Evolutionary conservation across 345 rosid genomes (phyloP), one percentile per base, ranked within the genome.

Genomic region (Carallia pectinifolia): DNA sequence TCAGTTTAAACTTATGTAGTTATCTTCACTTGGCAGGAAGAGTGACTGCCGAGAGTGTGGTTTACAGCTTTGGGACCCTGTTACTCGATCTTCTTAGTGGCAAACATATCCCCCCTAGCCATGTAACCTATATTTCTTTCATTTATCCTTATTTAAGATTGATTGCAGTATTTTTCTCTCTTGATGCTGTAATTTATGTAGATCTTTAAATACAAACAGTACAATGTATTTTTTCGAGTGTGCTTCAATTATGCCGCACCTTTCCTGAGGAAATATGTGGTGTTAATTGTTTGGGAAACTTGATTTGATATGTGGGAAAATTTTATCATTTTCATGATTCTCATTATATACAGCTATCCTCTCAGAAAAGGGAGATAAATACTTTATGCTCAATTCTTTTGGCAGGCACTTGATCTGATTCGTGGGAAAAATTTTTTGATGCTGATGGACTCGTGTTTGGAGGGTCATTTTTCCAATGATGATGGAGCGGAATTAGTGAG

Each of bases 371-470:
- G 9, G 15, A 10, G 50, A 12, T 44, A 12, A 9, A 40, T 44
- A 44, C 50, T 44, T 37, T 71, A 55, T 54, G 30, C 72, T 71
- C 65, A 54, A 44, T 65, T 71, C 70, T 72, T 67, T 79, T 76
- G 87, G 58, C 92, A 95, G 99, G 99, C 99, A 71, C 96, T 95
- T 53, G 99, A 95, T 76, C 81, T 90, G 71, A 89, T 95, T 76
- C 93, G 93, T 3, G 89, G 92, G 64, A 95, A 95, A 76, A 95
- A 92, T 77, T 89, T 90, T 79, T 74, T 89, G 81, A 89, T 89
- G 89, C 76, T 95, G 82, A 95, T 92, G 97, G 98, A 92, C 77
- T 95, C 99, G 47, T 92, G 96, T 68, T 80, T 95, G 81, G 99
- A 95, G 77, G 97, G 96, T 65, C 94, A 90, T 72, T 88, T 88